Evolutionary conservation across 257 asterid genomes (phyloP).

Genomic region (Leonotis leonurus): DNA sequence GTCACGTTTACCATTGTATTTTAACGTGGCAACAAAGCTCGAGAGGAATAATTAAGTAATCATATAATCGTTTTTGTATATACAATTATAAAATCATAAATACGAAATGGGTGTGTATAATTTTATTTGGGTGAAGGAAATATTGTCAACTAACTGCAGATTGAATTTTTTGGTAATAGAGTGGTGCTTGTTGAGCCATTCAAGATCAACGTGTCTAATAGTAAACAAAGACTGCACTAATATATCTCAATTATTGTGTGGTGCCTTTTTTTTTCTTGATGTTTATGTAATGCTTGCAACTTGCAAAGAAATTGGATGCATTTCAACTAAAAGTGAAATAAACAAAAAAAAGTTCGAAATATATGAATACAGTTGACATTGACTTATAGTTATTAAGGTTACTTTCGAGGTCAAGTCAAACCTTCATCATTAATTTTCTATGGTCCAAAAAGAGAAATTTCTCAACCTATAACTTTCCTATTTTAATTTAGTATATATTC

Average conservation of each 20-base stretch:
- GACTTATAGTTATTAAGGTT: neutral
- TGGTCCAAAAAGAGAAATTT: neutral
- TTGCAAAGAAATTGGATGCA: neutral
- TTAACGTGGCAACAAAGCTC: too few species aligned
- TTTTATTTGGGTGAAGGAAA: neutral
- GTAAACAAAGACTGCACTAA: constrained; percentile 15
- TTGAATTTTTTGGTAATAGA: neutral
- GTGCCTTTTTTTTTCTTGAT: neutral
- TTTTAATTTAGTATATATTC: too few species aligned
- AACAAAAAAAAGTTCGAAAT: neutral
- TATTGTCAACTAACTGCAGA: constrained; percentile 8
- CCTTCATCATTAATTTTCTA: neutral
- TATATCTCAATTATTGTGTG: too few species aligned
- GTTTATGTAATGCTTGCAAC: neutral
- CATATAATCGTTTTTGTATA: too few species aligned
- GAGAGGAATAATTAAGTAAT: too few species aligned
- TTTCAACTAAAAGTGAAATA: neutral
- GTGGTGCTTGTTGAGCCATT: neutral
- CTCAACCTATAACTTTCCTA: too few species aligned
- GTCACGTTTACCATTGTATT: too few species aligned
- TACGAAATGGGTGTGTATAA: too few species aligned
- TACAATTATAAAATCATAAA: too few species aligned
- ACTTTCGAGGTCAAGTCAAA: neutral
- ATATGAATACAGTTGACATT: neutral
- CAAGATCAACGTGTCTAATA: neutral